Percentiles rank a stretch among this genome's conserved stretches.
Conservation (phyloP, 2,329 filamentous ascomycete species). For the Ophiostoma sp. region DNA sequence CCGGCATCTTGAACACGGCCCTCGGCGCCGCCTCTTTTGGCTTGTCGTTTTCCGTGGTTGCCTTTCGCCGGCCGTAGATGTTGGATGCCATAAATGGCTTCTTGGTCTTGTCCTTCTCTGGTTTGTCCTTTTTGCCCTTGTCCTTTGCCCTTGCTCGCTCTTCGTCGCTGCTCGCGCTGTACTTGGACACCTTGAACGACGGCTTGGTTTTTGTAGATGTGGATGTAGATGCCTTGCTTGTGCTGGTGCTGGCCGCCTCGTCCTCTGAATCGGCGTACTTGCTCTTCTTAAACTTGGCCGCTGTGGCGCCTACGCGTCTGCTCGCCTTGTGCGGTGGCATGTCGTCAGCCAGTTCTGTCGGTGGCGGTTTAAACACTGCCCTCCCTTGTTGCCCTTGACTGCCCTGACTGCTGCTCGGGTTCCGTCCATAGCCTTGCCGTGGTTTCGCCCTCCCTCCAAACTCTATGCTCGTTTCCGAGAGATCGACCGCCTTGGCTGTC, state of each 20-base stretch:
- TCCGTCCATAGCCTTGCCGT: constrained; percentile 5
- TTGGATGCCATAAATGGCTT: not conserved
- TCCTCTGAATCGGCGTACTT: constrained; percentile 13
- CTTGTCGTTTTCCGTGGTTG: not conserved
- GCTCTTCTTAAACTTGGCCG: constrained; percentile 21
- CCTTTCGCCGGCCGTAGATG: constrained; percentile 3
- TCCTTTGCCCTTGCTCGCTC: not conserved
- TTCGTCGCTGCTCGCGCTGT: not conserved
- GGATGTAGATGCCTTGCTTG: not conserved
- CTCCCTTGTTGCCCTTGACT: not conserved
- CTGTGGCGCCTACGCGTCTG: not conserved
- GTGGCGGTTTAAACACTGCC: not conserved
- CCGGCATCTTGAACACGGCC: constrained; percentile 21
- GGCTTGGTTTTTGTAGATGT: not conserved
- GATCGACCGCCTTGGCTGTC: not conserved
- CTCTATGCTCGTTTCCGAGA: not conserved
- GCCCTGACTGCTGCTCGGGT: not conserved
- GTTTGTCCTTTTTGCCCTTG: not conserved
- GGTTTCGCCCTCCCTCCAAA: not conserved
- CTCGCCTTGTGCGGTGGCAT: not conserved
- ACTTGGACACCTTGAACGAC: constrained; percentile 8
- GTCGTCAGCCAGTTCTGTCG: not conserved
- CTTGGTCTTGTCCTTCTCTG: not conserved
- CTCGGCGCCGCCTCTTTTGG: not conserved
- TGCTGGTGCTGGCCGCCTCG: not conserved